A percentile compares a stretch with the other conserved stretches of the same genome.
Evolutionary conservation across 2,329 filamentous ascomycete species (phyloP).

Genomic region (Colletotrichum somersetense): DNA sequence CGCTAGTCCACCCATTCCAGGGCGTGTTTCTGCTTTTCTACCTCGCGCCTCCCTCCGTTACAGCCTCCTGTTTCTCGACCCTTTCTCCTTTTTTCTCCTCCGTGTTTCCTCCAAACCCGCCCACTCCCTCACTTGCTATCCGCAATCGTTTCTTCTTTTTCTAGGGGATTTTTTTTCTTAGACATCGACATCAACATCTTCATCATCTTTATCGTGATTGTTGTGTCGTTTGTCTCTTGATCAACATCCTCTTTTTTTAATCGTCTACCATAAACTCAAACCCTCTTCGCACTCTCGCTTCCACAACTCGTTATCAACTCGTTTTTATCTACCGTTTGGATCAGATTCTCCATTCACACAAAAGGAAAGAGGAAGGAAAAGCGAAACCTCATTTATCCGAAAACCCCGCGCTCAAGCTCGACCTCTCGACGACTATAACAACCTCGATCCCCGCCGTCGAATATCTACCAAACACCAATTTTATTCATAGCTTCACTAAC

Average conservation of each 20-base stretch:
- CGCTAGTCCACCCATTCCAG: slow-evolving; percentile 33
- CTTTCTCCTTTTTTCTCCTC: slow-evolving; percentile 23
- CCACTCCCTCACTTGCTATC: slow-evolving; percentile 37
- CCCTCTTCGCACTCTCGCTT: slow-evolving; percentile 42
- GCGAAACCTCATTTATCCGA: neutral
- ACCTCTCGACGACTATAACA: neutral
- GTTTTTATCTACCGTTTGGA: slow-evolving; percentile 3
- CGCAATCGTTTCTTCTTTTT: slow-evolving; percentile 35
- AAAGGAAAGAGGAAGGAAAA: neutral
- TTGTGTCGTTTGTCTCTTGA: slow-evolving; percentile 7
- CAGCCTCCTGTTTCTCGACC: slow-evolving; percentile 9
- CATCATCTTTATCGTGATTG: neutral
- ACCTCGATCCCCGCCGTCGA: neutral
- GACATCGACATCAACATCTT: slow-evolving; percentile 8
- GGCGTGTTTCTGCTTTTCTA: slow-evolving; percentile 41
- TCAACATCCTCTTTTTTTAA: slow-evolving; percentile 39
- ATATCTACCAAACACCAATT: neutral
- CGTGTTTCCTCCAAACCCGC: slow-evolving; percentile 40
- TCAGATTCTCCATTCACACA: neutral
- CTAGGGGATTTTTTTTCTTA: slow-evolving; percentile 17
- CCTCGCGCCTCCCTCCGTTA: slow-evolving; percentile 31
- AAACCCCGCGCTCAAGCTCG: too few relatives aligned
- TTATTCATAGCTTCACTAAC: neutral
- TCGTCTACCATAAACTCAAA: slow-evolving; percentile 16
- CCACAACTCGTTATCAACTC: slow-evolving; percentile 30